Evolutionary conservation across 2,329 filamentous ascomycete species (phyloP).

Genomic region (Lachnum nothofagi): DNA sequence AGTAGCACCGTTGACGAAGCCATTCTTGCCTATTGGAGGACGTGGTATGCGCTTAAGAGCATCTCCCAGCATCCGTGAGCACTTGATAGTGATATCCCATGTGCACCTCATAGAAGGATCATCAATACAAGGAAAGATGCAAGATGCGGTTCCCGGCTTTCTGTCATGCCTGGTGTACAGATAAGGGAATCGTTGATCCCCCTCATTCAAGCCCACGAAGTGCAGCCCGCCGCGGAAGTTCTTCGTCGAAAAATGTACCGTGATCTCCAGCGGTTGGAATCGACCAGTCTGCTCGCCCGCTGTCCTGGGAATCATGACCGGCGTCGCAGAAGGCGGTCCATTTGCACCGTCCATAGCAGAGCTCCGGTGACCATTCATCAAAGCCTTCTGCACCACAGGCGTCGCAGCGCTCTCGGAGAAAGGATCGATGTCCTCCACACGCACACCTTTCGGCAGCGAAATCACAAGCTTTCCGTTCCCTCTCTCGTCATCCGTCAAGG

Average conservation of each 20-base stretch:
- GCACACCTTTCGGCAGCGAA: conserved; percentile 53
- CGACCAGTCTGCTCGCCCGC: conserved; percentile 35
- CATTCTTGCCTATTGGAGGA: conserved; percentile 39
- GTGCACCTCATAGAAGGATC: conserved; percentile 73
- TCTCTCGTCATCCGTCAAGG: conserved; percentile 27
- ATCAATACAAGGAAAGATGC: conserved; percentile 90
- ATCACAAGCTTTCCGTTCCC: conserved; percentile 55
- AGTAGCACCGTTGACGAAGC: conserved; percentile 14
- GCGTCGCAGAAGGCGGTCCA: conserved; percentile 31
- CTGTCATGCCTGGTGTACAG: conserved; percentile 80
- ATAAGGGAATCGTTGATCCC: conserved; percentile 81
- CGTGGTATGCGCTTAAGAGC: conserved; percentile 48
- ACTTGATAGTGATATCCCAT: conserved; percentile 85
- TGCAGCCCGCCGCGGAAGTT: conserved; percentile 81
- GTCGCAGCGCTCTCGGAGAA: conserved; percentile 45
- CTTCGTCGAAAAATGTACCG: conserved; percentile 72
- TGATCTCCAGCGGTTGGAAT: conserved; percentile 57
- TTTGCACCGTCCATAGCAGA: conserved; percentile 33
- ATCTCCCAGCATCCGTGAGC: conserved; percentile 80
- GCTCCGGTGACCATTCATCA: conserved; percentile 25
- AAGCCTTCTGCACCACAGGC: conserved; percentile 37
- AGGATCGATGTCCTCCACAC: conserved; percentile 56
- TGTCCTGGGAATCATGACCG: conserved; percentile 30
- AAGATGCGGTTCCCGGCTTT: conserved; percentile 73
- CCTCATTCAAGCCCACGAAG: conserved; percentile 78